Base-by-base conservation (phyloP, 2,329 filamentous ascomycete genomes). In the Ophiostoma angusticollis region DNA sequence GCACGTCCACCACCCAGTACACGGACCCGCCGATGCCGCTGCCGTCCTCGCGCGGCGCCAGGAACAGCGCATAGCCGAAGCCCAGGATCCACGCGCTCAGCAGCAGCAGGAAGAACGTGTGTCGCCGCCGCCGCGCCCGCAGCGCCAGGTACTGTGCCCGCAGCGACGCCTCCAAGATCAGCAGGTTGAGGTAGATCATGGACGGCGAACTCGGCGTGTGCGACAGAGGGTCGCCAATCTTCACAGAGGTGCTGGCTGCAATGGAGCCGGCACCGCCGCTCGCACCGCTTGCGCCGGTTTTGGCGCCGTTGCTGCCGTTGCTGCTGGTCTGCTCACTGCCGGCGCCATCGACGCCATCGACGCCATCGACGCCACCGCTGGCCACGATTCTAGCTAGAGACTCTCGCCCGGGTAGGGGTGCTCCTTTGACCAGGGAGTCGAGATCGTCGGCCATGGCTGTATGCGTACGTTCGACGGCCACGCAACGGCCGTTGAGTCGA, bases 141-240 rank as follows among this genome's bases (percentile, higher is more conserved):
- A 96, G 72, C 46, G 86, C 84, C 41, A 98, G 77, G 60, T 93
- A 96, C 53, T 98, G 91, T 18, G 85, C 80, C 48, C 91, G 84
- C 25, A 98, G 68, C 5, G 86, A 94, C 35, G 85, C 86, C 59
- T 98, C 91, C 59, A 98, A 83, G 52, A 98, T 93, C 43, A 98
- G 74, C 18, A 98, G 80, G 61, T 98, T 98, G 52, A 98, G 78
- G 63, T 98, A 98, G 55, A 98, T 95, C 67, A 94, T 91, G 39
- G 85, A 84, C 32, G 87, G 87, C 13, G 84, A 85, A 54, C 83
- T 89, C n/a, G 87, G 87, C 13, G 89, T 76, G 45, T 80, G 77
- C 51, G 78, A 79, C 46, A 89, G 72, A 21, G 85, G 84, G 56
- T 93, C 85, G 54, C 64, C 62, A 21, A 65, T 59, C 50, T 68